These are phyloP conservation scores for Penicillium tannophilum DNA, from an alignment of 495 filamentous ascomycete genomes.

Conservation along the genomic window DNA sequence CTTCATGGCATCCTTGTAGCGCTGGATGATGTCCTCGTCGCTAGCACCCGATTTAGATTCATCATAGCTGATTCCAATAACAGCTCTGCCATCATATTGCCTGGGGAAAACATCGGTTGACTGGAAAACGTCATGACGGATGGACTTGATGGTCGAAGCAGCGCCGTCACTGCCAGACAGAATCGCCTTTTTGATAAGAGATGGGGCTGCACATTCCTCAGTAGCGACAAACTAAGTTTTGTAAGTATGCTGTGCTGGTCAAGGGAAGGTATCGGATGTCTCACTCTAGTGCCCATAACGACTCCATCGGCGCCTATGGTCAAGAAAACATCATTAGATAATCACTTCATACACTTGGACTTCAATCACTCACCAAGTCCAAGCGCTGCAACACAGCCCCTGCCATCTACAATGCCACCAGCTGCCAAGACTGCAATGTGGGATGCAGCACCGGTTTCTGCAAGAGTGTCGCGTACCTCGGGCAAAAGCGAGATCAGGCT, in stretches of 20 bases:
- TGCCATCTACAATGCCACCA: slow-evolving; percentile 65
- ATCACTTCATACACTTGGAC: not conserved
- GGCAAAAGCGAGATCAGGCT: slow-evolving; percentile 61
- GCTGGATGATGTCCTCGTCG: slow-evolving; percentile 25
- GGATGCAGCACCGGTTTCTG: slow-evolving; percentile 28
- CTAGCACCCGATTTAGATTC: slow-evolving; percentile 18
- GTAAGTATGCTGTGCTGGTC: slow-evolving; percentile 2
- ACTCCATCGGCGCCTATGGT: slow-evolving; percentile 53
- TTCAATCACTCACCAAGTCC: slow-evolving; percentile 48
- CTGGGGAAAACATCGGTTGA: slow-evolving; percentile 30
- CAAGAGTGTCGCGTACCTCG: slow-evolving; percentile 59
- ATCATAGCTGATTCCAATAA: slow-evolving; percentile 24
- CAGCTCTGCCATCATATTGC: slow-evolving; percentile 32
- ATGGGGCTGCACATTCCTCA: slow-evolving; percentile 25
- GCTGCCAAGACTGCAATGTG: slow-evolving; percentile 59
- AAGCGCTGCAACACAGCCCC: slow-evolving; percentile 60
- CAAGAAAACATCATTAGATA: not conserved
- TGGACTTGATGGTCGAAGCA: slow-evolving; percentile 27
- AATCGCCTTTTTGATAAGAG: slow-evolving; percentile 24
- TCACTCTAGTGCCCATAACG: slow-evolving; percentile 64
- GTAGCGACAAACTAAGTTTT: slow-evolving; percentile 24
- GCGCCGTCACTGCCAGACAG: slow-evolving; percentile 25
- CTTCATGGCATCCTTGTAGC: slow-evolving; percentile 27
- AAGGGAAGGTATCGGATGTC: not conserved
- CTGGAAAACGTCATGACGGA: slow-evolving; percentile 25